Base-by-base conservation (phyloP, 768 basidiomycete genomes). In the Nidularia pulvinata region DNA sequence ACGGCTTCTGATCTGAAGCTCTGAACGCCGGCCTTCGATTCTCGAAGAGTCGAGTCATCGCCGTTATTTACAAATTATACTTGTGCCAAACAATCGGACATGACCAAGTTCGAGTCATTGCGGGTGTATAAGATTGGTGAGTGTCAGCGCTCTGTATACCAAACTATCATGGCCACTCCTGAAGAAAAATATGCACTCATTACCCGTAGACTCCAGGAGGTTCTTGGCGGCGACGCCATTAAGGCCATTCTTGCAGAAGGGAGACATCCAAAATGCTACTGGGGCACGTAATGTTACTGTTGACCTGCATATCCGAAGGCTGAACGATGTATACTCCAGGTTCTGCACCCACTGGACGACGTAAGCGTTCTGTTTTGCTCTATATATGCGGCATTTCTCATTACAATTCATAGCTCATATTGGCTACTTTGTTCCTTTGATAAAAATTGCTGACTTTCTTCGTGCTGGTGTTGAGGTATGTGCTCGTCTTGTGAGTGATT, bases 371-470 rank as follows among this genome's bases (percentile, higher is more conserved):
- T 48, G 58, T 55, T n/a, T 13, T 46, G 7, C 16, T 30, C 43
- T 49, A 22, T 48, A 22, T 14, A 48, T 5, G 9, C 25, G 25
- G 34, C 7, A 35, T 53, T 47, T 19, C 55, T 54, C 33, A 47
- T 51, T 22, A 50, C 19, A 19, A 50, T 42, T 54, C 43, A 39
- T 62, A 98, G 96, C 96, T 6, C 97, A 98, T 63, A 89, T 98
- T 54, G 97, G 93, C 5, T 99, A 99, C 79, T 96, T 97, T 67
- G 96, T 96, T 0, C 86, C 97, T 2, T 73, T 98, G 56, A 87
- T 85, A 22, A 99, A 99, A 78, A 92, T 99, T 53, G 93, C 95
- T 7, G 96, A 98, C 74, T 98, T 99, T 70, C 72, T 98, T 44
- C 81, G 84, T 42, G 96, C 95, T 1, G 95, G 86, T n/a, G 94